Evolutionary conservation across 208 protist genomes (phyloP), one percentile per base, ranked within the genome.

Genomic region (Leishmania tarentolae): DNA sequence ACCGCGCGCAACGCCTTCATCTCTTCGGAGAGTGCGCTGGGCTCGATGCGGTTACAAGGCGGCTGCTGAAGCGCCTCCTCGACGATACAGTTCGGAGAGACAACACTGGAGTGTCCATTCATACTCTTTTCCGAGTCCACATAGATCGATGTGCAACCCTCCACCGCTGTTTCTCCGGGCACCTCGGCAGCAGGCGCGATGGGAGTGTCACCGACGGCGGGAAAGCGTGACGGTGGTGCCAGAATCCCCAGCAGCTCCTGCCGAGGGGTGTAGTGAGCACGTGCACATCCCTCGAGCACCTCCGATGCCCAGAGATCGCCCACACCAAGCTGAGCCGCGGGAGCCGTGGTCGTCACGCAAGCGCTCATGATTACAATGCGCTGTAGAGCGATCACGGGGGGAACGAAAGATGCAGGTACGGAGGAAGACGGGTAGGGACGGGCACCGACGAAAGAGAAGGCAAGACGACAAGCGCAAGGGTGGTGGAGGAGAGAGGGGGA

Each of bases 281-380:
- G 74, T 13, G 80, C 72, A 53, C 78, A 87, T 50, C 74, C 24
- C 50, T 79, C 69, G 59, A 85, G 59, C 56, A 93, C 80, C 47
- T 85, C 82, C 3, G 76, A 69, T 17, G 83, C 87, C 89, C 89
- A 93, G 53, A 57, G 61, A 83, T 92, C 89, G 0, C 78, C 35
- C 21, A 66, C n/a, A 40, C 28, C 50, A 8, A 80, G 37, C 56
- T 37, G 24, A 42, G 28, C 47, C 42, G 74, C 56, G 40, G 74
- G 2, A 17, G 74, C n/a, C 24, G 56, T 77, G 31, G 4, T 35
- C 13, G 46, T 31, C 46, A 76, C 52, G 40, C 31, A 57, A 31
- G 72, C 72, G 31, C 31, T 76, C 72, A 76, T 76, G 72, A 24
- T 11, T 57, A 50, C 24, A n/a, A 28, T 53, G n/a, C 72, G 17